A percentile compares a stretch with the other conserved stretches of the same genome.
Conservation (phyloP, 108 stramenopile genomes). For the Parmales sp. region DNA sequence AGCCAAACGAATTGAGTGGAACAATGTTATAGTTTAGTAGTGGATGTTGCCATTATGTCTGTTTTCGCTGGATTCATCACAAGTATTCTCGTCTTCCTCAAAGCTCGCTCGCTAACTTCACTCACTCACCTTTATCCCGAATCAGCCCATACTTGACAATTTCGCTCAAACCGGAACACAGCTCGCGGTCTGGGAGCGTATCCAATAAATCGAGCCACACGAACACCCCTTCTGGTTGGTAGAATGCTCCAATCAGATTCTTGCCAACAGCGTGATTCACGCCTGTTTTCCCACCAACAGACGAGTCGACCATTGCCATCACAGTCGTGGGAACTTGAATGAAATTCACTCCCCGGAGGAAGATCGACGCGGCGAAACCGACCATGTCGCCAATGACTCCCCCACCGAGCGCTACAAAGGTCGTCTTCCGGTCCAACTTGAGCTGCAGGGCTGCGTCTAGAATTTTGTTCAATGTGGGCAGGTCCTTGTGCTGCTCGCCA, state of each 20-base stretch:
- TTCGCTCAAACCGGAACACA: conserved; percentile 79
- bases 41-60: too few relatives aligned
- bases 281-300: conserved; percentile 96
- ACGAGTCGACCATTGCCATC: conserved; percentile 97
- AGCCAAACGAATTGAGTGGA: too few relatives aligned
- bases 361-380: conserved; percentile 93
- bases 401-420: conserved; percentile 90
- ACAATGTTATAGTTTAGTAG: too few relatives aligned
- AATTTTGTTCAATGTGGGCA: conserved; percentile 51
- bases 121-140: too few relatives aligned
- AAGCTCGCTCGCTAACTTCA: too few relatives aligned
- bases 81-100: neutral
- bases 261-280: conserved; percentile 94
- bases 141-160: conserved; percentile 88
- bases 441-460: conserved; percentile 62
- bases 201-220: conserved; percentile 69
- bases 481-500: conserved; percentile 68
- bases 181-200: conserved; percentile 88
- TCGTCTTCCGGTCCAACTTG: conserved; percentile 70
- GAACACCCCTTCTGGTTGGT: conserved; percentile 90
- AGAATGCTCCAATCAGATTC: conserved; percentile 97
- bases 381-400: conserved; percentile 99
- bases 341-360: conserved; percentile 91
- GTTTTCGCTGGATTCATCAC: too few relatives aligned
- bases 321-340: conserved; percentile 94